phyloP scores from a whole-genome alignment of 768 basidiomycete species.

The Calocera cornea region DNA sequence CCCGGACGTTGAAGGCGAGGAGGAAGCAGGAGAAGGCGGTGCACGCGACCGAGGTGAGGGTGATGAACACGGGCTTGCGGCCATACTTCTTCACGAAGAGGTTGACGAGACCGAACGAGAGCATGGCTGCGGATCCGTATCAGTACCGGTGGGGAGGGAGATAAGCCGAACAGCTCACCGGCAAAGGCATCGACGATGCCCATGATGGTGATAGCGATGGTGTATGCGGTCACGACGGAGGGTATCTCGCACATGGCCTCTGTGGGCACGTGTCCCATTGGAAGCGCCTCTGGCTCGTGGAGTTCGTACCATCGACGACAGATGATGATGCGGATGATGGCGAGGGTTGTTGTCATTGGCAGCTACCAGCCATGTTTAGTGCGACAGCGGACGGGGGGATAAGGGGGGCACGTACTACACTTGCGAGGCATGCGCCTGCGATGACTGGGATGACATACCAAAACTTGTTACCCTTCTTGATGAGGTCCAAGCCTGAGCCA shows the following conservation, averaged over 20 bases:
- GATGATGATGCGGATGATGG: neutral
- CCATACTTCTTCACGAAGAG: slow-evolving; percentile 3
- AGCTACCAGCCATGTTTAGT: neutral
- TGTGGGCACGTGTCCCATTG: neutral
- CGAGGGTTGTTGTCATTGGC: neutral
- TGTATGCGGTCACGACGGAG: slow-evolving; percentile 1
- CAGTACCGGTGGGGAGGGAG: neutral
- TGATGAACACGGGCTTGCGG: neutral
- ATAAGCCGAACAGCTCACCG: neutral
- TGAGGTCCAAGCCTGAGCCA: neutral
- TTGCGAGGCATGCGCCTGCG: slow-evolving; percentile 1
- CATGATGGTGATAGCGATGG: neutral
- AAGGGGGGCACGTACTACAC: neutral
- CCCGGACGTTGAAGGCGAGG: neutral
- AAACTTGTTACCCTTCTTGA: neutral
- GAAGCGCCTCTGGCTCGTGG: neutral
- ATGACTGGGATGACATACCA: neutral
- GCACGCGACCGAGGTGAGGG: neutral
- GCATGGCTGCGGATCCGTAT: neutral
- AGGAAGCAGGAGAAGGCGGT: neutral
- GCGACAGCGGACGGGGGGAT: neutral
- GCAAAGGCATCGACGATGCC: neutral
- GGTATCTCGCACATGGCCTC: neutral
- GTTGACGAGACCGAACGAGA: slow-evolving; percentile 2
- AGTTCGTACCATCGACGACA: neutral